Evolutionary conservation across 1,284 basidiomycete genomes (phyloP).

Genomic region (Trichosporon inkin): DNA sequence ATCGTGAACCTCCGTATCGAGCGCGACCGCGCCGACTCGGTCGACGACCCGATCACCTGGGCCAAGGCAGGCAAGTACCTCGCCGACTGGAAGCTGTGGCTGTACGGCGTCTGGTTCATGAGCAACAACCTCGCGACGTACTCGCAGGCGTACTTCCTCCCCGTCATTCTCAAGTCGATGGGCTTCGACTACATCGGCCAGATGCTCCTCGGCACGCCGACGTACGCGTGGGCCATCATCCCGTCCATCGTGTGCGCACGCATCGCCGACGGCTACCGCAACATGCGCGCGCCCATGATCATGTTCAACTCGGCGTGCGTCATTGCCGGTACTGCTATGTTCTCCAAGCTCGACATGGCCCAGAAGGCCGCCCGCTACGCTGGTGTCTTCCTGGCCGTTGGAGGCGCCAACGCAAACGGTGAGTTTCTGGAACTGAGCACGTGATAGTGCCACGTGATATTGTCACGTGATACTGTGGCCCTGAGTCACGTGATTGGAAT

Average conservation of each 20-base stretch:
- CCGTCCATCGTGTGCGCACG: slow-evolving; percentile 44
- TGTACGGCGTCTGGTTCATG: slow-evolving; percentile 50
- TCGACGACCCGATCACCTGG: slow-evolving; percentile 47
- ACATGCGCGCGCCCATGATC: slow-evolving; percentile 12
- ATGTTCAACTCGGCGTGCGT: slow-evolving; percentile 15
- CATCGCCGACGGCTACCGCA: slow-evolving; percentile 40
- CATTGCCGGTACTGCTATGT: slow-evolving; percentile 19
- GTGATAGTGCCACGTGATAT: no score
- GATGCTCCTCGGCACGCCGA: slow-evolving; percentile 49
- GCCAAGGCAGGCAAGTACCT: slow-evolving; percentile 42
- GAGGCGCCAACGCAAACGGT: slow-evolving; percentile 40
- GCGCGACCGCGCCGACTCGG: slow-evolving; percentile 51
- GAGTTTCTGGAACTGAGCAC: no score
- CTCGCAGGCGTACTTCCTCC: slow-evolving; percentile 48
- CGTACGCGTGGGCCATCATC: slow-evolving; percentile 46
- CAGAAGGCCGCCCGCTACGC: slow-evolving; percentile 45
- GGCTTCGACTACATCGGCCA: slow-evolving; percentile 31
- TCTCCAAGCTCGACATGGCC: slow-evolving; percentile 15
- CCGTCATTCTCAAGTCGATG: slow-evolving; percentile 27
- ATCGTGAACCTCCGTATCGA: slow-evolving; percentile 51
- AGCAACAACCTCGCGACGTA: slow-evolving; percentile 23
- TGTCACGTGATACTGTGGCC: no score
- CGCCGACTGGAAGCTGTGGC: slow-evolving; percentile 51
- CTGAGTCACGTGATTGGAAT: no score
- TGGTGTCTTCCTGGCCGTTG: slow-evolving; percentile 50